These are phyloP conservation scores for Astrothelium subdiscretum DNA, from an alignment of 495 filamentous ascomycete species.

Conservation along the genomic window DNA sequence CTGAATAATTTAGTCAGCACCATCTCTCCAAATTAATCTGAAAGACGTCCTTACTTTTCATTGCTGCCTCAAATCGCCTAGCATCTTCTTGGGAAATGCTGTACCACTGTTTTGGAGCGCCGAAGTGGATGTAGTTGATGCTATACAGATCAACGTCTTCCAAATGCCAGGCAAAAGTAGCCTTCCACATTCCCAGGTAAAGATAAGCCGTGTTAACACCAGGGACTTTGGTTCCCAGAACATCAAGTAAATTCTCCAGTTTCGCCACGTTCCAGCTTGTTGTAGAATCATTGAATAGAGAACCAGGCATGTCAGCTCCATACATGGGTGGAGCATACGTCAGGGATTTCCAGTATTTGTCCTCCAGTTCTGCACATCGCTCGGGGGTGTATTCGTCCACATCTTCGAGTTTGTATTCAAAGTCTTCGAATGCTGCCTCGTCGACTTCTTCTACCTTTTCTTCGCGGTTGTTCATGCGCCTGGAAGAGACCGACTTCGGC, in stretches of 20 bases:
- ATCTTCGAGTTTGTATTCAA: conserved; percentile 76
- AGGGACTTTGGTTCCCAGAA: conserved; percentile 86
- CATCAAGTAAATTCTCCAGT: conserved; percentile 84
- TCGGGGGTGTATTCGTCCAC: conserved; percentile 77
- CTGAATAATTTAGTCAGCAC: conserved; percentile 21
- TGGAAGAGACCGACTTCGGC: conserved; percentile 47
- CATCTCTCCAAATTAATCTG: not conserved
- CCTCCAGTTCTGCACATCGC: conserved; percentile 85
- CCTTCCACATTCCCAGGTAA: conserved; percentile 99
- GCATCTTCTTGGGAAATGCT: conserved; percentile 96
- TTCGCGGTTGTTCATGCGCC: conserved; percentile 69
- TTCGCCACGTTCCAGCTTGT: conserved; percentile 89
- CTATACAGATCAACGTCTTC: conserved; percentile 98
- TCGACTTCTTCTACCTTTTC: conserved; percentile 65
- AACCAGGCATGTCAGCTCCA: conserved; percentile 92
- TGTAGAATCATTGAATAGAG: conserved; percentile 83
- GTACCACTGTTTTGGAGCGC: conserved; percentile 98
- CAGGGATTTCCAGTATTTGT: conserved; percentile 88
- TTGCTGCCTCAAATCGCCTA: conserved; percentile 83
- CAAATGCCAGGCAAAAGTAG: conserved; percentile 97
- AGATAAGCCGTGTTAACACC: conserved; percentile 98
- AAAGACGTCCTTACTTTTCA: conserved; percentile 51
- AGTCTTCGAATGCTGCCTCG: conserved; percentile 74
- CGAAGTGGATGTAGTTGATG: conserved; percentile 99
- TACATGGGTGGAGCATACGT: conserved; percentile 92